Conservation (phyloP, 768 basidiomycete genomes). For the Boletus bicolor region DNA sequence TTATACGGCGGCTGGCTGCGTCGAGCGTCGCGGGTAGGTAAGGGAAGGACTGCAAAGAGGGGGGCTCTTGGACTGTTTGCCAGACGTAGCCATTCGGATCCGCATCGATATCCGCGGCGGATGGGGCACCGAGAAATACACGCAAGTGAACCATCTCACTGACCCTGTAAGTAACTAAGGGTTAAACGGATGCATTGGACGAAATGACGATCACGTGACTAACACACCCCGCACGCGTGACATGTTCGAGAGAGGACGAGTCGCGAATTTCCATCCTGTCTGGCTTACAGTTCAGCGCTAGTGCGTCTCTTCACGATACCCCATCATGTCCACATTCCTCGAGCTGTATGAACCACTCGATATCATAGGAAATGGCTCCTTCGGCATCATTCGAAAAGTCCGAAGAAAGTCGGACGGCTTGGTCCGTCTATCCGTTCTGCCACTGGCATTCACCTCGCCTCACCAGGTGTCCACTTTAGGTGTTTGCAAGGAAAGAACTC, state of each 20-base stretch:
- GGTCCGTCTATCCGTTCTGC: slow-evolving; percentile 45
- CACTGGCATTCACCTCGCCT: slow-evolving; percentile 2
- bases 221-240: slow-evolving; percentile 16
- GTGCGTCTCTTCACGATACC: not conserved
- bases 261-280: slow-evolving; percentile 23
- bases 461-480: slow-evolving; percentile 35
- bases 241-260: slow-evolving; percentile 19
- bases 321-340: slow-evolving; percentile 43
- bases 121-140: slow-evolving; percentile 52
- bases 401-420: slow-evolving; percentile 76
- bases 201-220: slow-evolving; percentile 30
- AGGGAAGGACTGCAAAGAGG: not conserved
- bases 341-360: slow-evolving; percentile 86
- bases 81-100: slow-evolving; percentile 42
- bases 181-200: too few species aligned
- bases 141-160: slow-evolving; percentile 35
- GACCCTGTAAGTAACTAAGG: not conserved
- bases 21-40: slow-evolving; percentile 59
- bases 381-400: slow-evolving; percentile 97
- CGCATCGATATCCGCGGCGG: slow-evolving; percentile 32
- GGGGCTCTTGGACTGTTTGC: slow-evolving; percentile 38
- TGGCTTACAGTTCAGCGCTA: not conserved
- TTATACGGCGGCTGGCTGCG: slow-evolving; percentile 67
- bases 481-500: slow-evolving; percentile 91
- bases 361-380: slow-evolving; percentile 94